These are phyloP conservation scores for Pleurotus djamor DNA, from an alignment of 768 basidiomycete genomes.

Conservation along the genomic window DNA sequence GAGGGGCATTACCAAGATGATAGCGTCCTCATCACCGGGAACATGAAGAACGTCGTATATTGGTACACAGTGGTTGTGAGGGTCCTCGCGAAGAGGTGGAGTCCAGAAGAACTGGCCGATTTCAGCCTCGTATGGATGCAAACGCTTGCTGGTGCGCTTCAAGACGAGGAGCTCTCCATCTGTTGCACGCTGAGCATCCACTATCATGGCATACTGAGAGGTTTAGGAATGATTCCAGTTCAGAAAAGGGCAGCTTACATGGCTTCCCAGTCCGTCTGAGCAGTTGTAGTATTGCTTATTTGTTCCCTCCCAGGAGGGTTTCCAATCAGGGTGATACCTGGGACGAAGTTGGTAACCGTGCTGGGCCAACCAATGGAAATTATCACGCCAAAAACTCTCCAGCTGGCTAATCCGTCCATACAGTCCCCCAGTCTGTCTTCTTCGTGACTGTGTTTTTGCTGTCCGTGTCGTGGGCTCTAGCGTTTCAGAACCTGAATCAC, in stretches of 20 bases:
- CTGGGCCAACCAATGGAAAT: constrained; percentile 21
- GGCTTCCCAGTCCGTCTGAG: constrained; percentile 7
- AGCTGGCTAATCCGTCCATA: background rate
- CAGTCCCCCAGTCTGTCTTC: background rate
- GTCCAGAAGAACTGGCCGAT: constrained; percentile 22
- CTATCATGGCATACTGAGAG: background rate
- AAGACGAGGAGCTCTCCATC: constrained; percentile 23
- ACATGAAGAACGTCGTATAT: constrained; percentile 19
- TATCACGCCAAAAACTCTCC: constrained; percentile 19
- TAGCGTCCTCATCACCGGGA: constrained; percentile 14
- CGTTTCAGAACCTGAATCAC: too few species aligned
- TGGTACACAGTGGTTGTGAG: constrained; percentile 33
- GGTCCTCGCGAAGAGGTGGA: constrained; percentile 10
- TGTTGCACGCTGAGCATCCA: constrained; percentile 24
- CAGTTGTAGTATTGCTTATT: constrained; percentile 1
- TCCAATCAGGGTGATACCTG: constrained; percentile 24
- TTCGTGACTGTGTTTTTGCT: too few species aligned
- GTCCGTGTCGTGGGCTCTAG: too few species aligned
- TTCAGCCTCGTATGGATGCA: constrained; percentile 23
- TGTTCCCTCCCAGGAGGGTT: constrained; percentile 23
- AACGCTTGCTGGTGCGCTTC: constrained; percentile 16
- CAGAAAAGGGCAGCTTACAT: background rate
- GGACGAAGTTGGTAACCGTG: constrained; percentile 28
- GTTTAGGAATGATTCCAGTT: too few species aligned
- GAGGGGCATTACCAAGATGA: constrained; percentile 27